Evolutionary conservation across 2,329 filamentous ascomycete genomes (phyloP).

Genomic region (Drechslera avenae): DNA sequence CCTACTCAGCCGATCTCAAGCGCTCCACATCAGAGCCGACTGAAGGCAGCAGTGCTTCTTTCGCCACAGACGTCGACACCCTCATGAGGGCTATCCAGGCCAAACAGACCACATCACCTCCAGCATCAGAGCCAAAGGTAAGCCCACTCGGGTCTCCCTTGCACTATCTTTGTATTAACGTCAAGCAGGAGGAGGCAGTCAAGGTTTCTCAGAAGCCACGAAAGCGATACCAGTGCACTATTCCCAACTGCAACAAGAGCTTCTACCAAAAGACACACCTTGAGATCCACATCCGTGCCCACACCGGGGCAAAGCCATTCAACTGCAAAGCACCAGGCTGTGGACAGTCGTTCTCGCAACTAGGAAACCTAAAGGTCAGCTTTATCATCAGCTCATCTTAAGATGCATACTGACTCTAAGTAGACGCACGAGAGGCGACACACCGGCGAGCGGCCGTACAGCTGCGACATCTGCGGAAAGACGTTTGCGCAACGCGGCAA

Average conservation of each 20-base stretch:
- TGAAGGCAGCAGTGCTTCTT: conserved; percentile 59
- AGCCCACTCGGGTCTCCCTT: conserved; percentile 14
- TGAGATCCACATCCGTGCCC: conserved; percentile 84
- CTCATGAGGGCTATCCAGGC: conserved; percentile 88
- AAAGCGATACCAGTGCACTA: conserved; percentile 75
- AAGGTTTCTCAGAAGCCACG: conserved; percentile 51
- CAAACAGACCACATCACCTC: conserved; percentile 56
- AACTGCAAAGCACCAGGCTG: conserved; percentile 74
- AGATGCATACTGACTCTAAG: conserved; percentile 13
- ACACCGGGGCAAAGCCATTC: conserved; percentile 90
- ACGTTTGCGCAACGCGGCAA: conserved; percentile 86
- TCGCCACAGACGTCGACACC: conserved; percentile 82
- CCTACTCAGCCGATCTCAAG: conserved; percentile 49
- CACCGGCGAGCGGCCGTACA: conserved; percentile 83
- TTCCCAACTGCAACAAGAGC: conserved; percentile 75
- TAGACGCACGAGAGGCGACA: conserved; percentile 87
- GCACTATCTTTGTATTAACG: conserved; percentile 1
- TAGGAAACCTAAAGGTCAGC: conserved; percentile 83
- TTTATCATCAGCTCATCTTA: too few relatives aligned
- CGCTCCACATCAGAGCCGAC: conserved; percentile 52
- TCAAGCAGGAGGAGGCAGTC: conserved; percentile 27
- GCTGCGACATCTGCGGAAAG: conserved; percentile 79
- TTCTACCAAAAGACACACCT: conserved; percentile 94
- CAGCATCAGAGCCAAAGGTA: conserved; percentile 40
- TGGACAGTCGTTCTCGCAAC: conserved; percentile 81